phyloP scores from a whole-genome alignment of 2,329 filamentous ascomycete genomes.

The Arthrobotrys conoides region DNA sequence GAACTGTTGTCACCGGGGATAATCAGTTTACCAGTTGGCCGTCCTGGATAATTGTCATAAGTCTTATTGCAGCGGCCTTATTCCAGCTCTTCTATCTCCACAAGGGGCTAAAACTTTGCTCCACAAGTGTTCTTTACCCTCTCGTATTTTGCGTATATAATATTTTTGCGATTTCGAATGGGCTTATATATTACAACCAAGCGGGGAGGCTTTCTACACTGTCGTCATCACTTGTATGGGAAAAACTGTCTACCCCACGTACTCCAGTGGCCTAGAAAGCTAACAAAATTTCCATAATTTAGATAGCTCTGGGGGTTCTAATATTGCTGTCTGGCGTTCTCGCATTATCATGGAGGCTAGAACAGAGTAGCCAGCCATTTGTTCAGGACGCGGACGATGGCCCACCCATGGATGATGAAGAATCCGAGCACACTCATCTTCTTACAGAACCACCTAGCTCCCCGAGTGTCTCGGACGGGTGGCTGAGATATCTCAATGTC shows the following conservation, averaged over 20 bases:
- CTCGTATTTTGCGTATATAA: slow-evolving; percentile 99
- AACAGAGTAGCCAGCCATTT: slow-evolving; percentile 74
- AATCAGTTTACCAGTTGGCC: slow-evolving; percentile 98
- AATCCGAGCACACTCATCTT: slow-evolving; percentile 40
- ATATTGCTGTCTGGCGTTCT: slow-evolving; percentile 90
- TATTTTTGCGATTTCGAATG: slow-evolving; percentile 97
- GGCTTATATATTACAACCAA: slow-evolving; percentile 96
- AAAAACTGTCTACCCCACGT: not conserved
- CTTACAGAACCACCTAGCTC: slow-evolving; percentile 29
- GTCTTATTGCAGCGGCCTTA: slow-evolving; percentile 83
- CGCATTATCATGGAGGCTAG: slow-evolving; percentile 89
- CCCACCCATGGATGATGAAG: slow-evolving; percentile 66
- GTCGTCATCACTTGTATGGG: slow-evolving; percentile 76
- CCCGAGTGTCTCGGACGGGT: slow-evolving; percentile 20
- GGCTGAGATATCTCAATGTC: slow-evolving; percentile 46
- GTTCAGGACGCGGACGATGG: slow-evolving; percentile 74
- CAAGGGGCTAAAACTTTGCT: slow-evolving; percentile 91
- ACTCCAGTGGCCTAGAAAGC: not conserved
- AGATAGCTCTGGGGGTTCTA: slow-evolving; percentile 85
- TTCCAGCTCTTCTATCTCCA: slow-evolving; percentile 96
- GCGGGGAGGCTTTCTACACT: slow-evolving; percentile 81
- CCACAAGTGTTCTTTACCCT: slow-evolving; percentile 94
- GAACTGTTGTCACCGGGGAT: slow-evolving; percentile 84
- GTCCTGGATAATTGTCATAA: slow-evolving; percentile 90
- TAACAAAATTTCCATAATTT: slow-evolving; percentile 40